Percentiles rank a stretch among this genome's conserved stretches.
Conservation (phyloP, 2,329 filamentous ascomycete genomes). For the Coniella lustricola region DNA sequence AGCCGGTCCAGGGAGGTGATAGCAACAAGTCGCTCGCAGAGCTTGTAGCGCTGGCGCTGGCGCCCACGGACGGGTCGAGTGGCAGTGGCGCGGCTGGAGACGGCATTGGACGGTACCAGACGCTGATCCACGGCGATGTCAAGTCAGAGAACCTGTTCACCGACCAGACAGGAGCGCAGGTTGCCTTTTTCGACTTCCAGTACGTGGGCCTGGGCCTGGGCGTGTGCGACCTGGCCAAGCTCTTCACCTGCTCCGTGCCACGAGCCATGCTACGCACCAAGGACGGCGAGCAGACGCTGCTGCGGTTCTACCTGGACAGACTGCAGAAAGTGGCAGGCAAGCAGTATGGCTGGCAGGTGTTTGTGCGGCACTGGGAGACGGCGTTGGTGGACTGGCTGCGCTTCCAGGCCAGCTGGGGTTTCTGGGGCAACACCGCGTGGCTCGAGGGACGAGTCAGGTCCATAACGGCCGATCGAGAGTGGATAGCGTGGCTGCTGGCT, state of each 20-base stretch:
- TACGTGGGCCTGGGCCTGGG: constrained; percentile 59
- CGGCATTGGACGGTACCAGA: constrained; percentile 29
- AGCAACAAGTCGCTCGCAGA: constrained; percentile 31
- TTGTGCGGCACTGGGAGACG: constrained; percentile 57
- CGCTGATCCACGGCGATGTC: constrained; percentile 61
- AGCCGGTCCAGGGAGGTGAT: constrained; percentile 18
- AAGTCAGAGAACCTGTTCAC: constrained; percentile 65
- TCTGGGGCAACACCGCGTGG: constrained; percentile 55
- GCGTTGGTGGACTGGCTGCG: constrained; percentile 62
- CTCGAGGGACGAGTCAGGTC: constrained; percentile 45
- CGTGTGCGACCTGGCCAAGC: constrained; percentile 58
- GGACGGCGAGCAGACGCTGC: constrained; percentile 26
- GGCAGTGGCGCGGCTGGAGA: neutral
- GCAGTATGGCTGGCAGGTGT: constrained; percentile 46
- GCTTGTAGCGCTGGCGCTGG: constrained; percentile 43
- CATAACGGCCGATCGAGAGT: constrained; percentile 38
- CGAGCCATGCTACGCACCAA: constrained; percentile 38
- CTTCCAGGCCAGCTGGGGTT: constrained; percentile 55
- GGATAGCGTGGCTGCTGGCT: constrained; percentile 18
- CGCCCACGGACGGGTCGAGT: constrained; percentile 27
- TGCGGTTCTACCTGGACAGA: constrained; percentile 40
- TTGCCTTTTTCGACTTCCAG: constrained; percentile 64
- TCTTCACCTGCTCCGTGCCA: constrained; percentile 61
- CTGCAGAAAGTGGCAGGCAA: constrained; percentile 27
- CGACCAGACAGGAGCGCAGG: constrained; percentile 36